Percentiles rank a stretch among this genome's conserved stretches.
These are phyloP conservation scores for Schwanniomyces polymorphus DNA, from an alignment of 805 yeast genomes.

Conservation along the genomic window DNA sequence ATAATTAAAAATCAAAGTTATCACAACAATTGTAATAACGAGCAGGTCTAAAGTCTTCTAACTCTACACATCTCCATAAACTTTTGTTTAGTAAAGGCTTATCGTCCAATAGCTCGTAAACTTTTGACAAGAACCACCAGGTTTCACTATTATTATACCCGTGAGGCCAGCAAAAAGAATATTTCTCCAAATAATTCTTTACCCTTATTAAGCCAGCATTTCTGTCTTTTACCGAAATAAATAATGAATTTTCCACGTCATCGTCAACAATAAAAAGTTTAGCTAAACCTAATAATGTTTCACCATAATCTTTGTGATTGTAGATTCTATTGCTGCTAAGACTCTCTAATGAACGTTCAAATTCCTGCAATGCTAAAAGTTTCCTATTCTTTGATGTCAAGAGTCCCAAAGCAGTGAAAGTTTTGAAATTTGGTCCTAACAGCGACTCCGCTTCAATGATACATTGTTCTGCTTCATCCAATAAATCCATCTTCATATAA, in stretches of 20 bases:
- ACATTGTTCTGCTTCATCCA: slow-evolving; percentile 67
- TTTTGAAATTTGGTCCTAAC: slow-evolving; percentile 44
- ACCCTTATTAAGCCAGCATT: slow-evolving; percentile 62
- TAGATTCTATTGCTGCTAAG: slow-evolving; percentile 25
- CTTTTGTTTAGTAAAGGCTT: slow-evolving; percentile 45
- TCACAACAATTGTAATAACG: slow-evolving; percentile 35
- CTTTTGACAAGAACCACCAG: slow-evolving; percentile 65
- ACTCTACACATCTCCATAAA: slow-evolving; percentile 63
- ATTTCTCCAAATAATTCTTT: slow-evolving; percentile 44
- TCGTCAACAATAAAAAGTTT: slow-evolving; percentile 48
- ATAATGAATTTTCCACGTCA: slow-evolving; percentile 31
- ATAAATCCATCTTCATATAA: slow-evolving; percentile 55
- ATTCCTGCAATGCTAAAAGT: slow-evolving; percentile 57
- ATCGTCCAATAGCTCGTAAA: slow-evolving; percentile 62
- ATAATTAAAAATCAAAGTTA: slow-evolving; percentile 5
- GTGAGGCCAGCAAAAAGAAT: slow-evolving; percentile 37
- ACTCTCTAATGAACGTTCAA: slow-evolving; percentile 59
- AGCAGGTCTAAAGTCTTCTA: slow-evolving; percentile 63
- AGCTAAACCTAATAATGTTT: slow-evolving; percentile 56
- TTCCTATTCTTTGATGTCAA: slow-evolving; percentile 43
- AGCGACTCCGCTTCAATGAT: slow-evolving; percentile 67
- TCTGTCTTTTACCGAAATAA: slow-evolving; percentile 55
- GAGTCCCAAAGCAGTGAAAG: slow-evolving; percentile 51
- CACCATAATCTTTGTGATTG: slow-evolving; percentile 40
- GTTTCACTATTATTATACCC: slow-evolving; percentile 52